Base-by-base conservation (phyloP, 148 eudicot species). In the Camellia lanceoleosa region DNA sequence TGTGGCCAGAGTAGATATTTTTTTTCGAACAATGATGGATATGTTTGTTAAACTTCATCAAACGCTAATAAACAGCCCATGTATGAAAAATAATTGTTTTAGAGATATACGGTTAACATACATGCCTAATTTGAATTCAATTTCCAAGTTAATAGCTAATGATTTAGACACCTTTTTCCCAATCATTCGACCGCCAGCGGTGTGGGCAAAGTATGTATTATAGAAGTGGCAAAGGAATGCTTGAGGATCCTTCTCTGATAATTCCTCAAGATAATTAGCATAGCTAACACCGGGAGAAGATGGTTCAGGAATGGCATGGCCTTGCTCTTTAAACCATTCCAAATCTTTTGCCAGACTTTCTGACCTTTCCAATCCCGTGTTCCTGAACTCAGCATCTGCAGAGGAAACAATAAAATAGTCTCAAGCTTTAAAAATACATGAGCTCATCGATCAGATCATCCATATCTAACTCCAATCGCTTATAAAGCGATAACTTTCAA, bases 181-280 rank as follows among this genome's bases (percentile, higher is more conserved):
- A 72, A 95, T 95, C 97, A 95, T 95, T 62, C 96, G 91, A 73
- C 98, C 98, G 62, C 98, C 98, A 83, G 98, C 98, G 44, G 86
- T 70, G 81, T 95, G 98, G 1, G 98, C 98, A 80, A 95, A 95
- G 78, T 95, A 95, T 19, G 84, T 85, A 55, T 95, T 93, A 78
- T 95, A 95, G 82, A 95, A 95, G 85, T 95, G 98, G 87, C 98
- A 95, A 73, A 95, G 83, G 75, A 95, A 95, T 62, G 94, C 97
- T 76, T 88, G 98, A 61, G 98, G 98, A 91, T 93, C 91, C 43
- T 87, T 93, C 84, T 84, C 81, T 2, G 99, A 88, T 72, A 96
- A 83, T 51, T 92, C 98, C 85, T 88, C 90, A 38, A 96, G 91
- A 76, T 83, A 85, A 30, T 68, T 83, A 58, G 92, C 84, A 79